Evolutionary conservation across 352 stramenopile genomes (phyloP).

Genomic region (Phytophthora hibernalis): DNA sequence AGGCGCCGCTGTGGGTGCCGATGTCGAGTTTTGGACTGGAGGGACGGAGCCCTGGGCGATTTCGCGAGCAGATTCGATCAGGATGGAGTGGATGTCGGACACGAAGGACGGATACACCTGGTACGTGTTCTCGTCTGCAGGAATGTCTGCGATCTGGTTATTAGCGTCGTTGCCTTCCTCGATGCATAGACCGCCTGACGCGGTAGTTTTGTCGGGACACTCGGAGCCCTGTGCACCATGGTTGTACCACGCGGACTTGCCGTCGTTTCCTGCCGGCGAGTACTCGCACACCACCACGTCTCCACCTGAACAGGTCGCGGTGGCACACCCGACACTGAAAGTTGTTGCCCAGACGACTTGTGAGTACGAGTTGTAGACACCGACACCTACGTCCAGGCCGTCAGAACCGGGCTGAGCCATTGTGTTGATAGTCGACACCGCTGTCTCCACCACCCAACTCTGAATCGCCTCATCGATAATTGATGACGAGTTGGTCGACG

Average conservation of each 20-base stretch:
- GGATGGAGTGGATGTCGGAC: slow-evolving; percentile 52
- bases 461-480: slow-evolving; percentile 65
- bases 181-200: slow-evolving; percentile 60
- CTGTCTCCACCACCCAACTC: slow-evolving; percentile 66
- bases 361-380: slow-evolving; percentile 79
- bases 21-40: slow-evolving; percentile 10
- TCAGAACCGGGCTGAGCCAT: slow-evolving; percentile 48
- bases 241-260: slow-evolving; percentile 62
- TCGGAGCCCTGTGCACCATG: slow-evolving; percentile 54
- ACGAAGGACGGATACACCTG: slow-evolving; percentile 67
- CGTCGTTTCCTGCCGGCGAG: slow-evolving; percentile 60
- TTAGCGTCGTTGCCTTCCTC: slow-evolving; percentile 58
- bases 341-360: slow-evolving; percentile 73
- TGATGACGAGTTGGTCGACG: slow-evolving; percentile 33
- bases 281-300: slow-evolving; percentile 72
- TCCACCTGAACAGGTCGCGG: slow-evolving; percentile 46
- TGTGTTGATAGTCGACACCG: slow-evolving; percentile 50
- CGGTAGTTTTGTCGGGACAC: slow-evolving; percentile 80
- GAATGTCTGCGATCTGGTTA: slow-evolving; percentile 64
- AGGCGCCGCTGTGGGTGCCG: slow-evolving; percentile 3
- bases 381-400: slow-evolving; percentile 55
- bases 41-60: slow-evolving; percentile 27
- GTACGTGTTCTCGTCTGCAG: slow-evolving; percentile 60
- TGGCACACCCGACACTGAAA: slow-evolving; percentile 66
- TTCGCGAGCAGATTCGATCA: slow-evolving; percentile 46